These are phyloP conservation scores for Silene uniflora DNA, from an alignment of 148 eudicot species.

Conservation along the genomic window DNA sequence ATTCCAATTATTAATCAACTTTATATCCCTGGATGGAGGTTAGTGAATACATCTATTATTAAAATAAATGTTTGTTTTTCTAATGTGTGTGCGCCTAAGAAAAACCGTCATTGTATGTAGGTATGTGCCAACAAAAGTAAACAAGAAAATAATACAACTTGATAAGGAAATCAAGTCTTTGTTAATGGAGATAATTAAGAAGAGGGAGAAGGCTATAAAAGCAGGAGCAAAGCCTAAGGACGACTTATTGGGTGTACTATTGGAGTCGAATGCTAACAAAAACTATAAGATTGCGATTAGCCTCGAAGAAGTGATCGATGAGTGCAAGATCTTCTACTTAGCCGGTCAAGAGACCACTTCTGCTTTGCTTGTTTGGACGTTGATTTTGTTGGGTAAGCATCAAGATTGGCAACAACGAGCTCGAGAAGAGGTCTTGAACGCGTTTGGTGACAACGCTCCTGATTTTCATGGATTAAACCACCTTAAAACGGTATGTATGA, in stretches of 20 bases:
- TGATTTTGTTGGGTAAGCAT: conserved; percentile 28
- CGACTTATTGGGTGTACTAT: conserved; percentile 24
- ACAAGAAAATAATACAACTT: conserved; percentile 16
- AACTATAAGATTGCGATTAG: background rate
- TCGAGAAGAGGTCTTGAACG: conserved; percentile 25
- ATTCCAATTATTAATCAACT: conserved; percentile 14
- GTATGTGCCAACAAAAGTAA: conserved; percentile 26
- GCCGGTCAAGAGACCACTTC: conserved; percentile 38
- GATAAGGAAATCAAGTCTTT: conserved; percentile 5
- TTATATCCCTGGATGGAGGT: conserved; percentile 39
- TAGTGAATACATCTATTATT: background rate
- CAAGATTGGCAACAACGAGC: conserved; percentile 35
- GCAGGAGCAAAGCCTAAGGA: conserved; percentile 9
- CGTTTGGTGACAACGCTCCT: conserved; percentile 24
- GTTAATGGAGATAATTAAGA: conserved; percentile 17
- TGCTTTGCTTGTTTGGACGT: conserved; percentile 29
- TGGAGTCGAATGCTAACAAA: conserved; percentile 17
- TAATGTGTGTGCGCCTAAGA: no score
- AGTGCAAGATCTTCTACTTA: conserved; percentile 33
- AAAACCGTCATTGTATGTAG: conserved; percentile 1
- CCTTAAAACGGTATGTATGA: conserved; percentile 18
- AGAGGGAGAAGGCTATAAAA: conserved; percentile 22
- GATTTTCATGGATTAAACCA: conserved; percentile 22
- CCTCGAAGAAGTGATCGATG: conserved; percentile 24
- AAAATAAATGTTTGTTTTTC: no score